Base-by-base conservation (phyloP, 1,284 basidiomycete genomes). In the Microbotryum saponariae region DNA sequence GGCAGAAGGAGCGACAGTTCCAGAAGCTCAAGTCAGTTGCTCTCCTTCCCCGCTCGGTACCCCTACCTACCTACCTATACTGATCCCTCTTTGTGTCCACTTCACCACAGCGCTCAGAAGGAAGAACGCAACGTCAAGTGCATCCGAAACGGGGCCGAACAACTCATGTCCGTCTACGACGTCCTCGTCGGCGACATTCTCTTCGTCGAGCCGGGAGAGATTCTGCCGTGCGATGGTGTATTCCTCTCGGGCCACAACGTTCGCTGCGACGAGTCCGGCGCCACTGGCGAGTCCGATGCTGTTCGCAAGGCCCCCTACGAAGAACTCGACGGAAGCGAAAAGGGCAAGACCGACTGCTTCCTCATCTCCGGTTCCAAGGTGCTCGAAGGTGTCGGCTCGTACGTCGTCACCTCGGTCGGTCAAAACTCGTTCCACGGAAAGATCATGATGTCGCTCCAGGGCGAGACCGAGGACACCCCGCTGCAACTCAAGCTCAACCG, bases 1-100 rank as follows among this genome's bases (percentile, higher is more conserved):
- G 89, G 85, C 92, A 97, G 76, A 97, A 98, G 78, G 94, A 98
- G 75, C 85, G 85, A 8, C 94, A 98, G 77, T 97, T 98, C 79
- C 86, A 88, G 72, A 80, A 80, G 46, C 82, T 98, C 58, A 97
- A 97, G 73, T 29, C 37, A 42, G 37, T 42, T 16, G 14, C 12
- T 42, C 37, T 5, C 16, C 37, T 42, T 42, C 37, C 4, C 37
- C 6, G 37, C 37, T 42, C 42, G 55, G 23, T 51, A 9, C 9
- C 50, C 50, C 50, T 29, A 4, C 4, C 37, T 21, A 7, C 37
- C 14, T 20, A 18, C 23, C 10, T 14, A 16, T 44, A 4, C 20
- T 23, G 7, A 20, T 12, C 18, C 14, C 31, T 10, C 31, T 25
- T n/a, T 37, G 25, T 58, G 50, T 47, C 44, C 14, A 8, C 6